phyloP scores from a whole-genome alignment of 257 asterid species.

The Solanum tarapatanum region DNA sequence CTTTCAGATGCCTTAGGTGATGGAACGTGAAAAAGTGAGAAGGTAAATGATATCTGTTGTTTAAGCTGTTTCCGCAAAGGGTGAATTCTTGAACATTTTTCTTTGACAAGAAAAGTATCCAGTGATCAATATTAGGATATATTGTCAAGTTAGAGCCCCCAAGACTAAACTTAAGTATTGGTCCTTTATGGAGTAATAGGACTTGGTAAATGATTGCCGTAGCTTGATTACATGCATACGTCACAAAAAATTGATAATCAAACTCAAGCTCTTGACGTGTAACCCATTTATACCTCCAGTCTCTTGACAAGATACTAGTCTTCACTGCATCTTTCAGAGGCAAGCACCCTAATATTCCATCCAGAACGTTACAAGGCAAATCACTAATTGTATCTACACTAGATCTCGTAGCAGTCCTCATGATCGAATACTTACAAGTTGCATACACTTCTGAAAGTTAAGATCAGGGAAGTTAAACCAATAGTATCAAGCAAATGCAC shows the following conservation, averaged over 20 bases:
- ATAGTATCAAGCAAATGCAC: no score
- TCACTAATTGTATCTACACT: slow-evolving; percentile 22
- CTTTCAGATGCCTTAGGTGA: slow-evolving; percentile 29
- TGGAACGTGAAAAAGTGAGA: slow-evolving; percentile 25
- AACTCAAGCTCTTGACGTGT: slow-evolving; percentile 38
- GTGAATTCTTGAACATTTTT: slow-evolving; percentile 35
- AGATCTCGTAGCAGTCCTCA: slow-evolving; percentile 19
- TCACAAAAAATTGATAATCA: slow-evolving; percentile 41
- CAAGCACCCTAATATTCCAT: slow-evolving; percentile 43
- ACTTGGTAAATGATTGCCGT: slow-evolving; percentile 35
- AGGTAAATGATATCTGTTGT: slow-evolving; percentile 26
- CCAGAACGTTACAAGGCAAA: slow-evolving; percentile 35
- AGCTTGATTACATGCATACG: slow-evolving; percentile 33
- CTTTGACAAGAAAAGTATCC: slow-evolving; percentile 31
- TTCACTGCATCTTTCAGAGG: slow-evolving; percentile 51
- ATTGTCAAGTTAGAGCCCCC: slow-evolving; percentile 36
- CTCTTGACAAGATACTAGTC: slow-evolving; percentile 42
- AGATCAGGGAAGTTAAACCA: background rate
- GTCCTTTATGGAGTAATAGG: slow-evolving; percentile 30
- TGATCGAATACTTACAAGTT: background rate
- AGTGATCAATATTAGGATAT: slow-evolving; percentile 28
- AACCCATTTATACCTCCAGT: slow-evolving; percentile 49
- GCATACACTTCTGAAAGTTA: background rate
- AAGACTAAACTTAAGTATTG: slow-evolving; percentile 30
- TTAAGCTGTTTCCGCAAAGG: slow-evolving; percentile 13